A percentile compares a stretch with the other conserved stretches of the same genome.
Conservation (phyloP, 805 yeast genomes). For the Metschnikowia chrysomelidarum region DNA sequence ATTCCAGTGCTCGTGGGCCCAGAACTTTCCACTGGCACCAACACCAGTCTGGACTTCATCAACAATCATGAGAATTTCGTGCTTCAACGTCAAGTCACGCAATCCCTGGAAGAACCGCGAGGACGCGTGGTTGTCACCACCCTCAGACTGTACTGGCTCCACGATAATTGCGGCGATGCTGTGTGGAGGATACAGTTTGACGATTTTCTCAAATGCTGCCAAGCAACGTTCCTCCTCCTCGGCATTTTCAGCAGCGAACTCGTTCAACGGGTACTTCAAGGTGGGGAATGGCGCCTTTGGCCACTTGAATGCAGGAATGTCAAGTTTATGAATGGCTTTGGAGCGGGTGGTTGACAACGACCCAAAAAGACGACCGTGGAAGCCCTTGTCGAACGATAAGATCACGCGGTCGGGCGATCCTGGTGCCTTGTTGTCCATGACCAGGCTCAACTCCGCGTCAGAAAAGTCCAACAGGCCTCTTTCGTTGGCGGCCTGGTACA, state of each 20-base stretch:
- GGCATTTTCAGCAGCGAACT: slow-evolving; percentile 38
- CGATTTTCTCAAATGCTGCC: slow-evolving; percentile 40
- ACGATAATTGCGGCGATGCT: slow-evolving; percentile 52
- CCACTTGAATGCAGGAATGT: slow-evolving; percentile 60
- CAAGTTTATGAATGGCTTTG: slow-evolving; percentile 56
- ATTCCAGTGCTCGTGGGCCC: slow-evolving; percentile 73
- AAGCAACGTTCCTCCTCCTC: slow-evolving; percentile 50
- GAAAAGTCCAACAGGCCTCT: slow-evolving; percentile 49
- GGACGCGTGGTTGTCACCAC: slow-evolving; percentile 74
- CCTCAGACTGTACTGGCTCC: slow-evolving; percentile 71
- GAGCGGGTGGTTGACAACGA: slow-evolving; percentile 55
- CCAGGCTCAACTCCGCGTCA: slow-evolving; percentile 44
- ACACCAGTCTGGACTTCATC: slow-evolving; percentile 78
- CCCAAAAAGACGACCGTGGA: slow-evolving; percentile 59
- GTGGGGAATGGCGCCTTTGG: slow-evolving; percentile 50
- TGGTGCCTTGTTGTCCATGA: slow-evolving; percentile 51
- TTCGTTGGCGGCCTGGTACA: slow-evolving; percentile 55
- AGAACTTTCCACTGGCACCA: slow-evolving; percentile 68
- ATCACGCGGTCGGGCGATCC: slow-evolving; percentile 54
- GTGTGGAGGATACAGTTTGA: slow-evolving; percentile 32
- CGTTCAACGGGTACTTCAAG: slow-evolving; percentile 41
- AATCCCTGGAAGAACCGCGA: slow-evolving; percentile 59
- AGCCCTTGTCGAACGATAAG: slow-evolving; percentile 51
- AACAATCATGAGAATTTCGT: slow-evolving; percentile 58
- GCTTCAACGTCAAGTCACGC: slow-evolving; percentile 56